Evolutionary conservation across 2,329 filamentous ascomycete genomes (phyloP).

Genomic region (Clarireedia sp.): DNA sequence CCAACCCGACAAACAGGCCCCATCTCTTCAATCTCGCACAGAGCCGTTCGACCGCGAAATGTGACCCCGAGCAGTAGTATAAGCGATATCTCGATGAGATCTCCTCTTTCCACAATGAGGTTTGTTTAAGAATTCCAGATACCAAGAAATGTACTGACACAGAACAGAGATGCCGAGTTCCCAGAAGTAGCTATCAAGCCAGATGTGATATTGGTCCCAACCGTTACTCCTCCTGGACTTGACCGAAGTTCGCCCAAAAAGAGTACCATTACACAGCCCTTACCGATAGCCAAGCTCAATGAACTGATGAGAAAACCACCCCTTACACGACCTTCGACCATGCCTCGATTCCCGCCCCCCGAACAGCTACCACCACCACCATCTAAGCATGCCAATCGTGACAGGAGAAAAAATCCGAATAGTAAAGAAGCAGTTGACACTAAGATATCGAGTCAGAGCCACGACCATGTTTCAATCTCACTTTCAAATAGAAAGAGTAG

Average conservation of each 20-base stretch:
- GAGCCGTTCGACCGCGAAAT: constrained; percentile 9
- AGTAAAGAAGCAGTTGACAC: not conserved
- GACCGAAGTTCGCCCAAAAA: constrained; percentile 17
- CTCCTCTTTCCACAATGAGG: constrained; percentile 23
- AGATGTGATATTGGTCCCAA: constrained; percentile 19
- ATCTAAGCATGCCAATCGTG: constrained; percentile 2
- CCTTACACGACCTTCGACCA: constrained; percentile 5
- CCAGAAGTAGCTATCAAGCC: constrained; percentile 20
- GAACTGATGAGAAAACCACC: constrained; percentile 15
- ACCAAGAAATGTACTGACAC: constrained; percentile 3
- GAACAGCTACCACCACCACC: constrained; percentile 8
- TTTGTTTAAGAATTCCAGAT: constrained; percentile 3
- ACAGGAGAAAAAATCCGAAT: constrained; percentile 7
- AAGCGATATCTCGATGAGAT: constrained; percentile 20
- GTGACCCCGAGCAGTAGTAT: constrained; percentile 26
- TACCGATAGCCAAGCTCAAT: constrained; percentile 16
- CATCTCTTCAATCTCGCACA: constrained; percentile 10
- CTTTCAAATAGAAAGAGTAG: constrained; percentile 5
- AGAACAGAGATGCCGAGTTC: constrained; percentile 18
- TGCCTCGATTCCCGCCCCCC: constrained; percentile 7
- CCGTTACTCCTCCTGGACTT: constrained; percentile 18
- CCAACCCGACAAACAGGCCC: constrained; percentile 12
- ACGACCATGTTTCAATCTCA: not conserved
- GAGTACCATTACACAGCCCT: constrained; percentile 14
- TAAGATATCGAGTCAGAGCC: not conserved